Percentiles rank a stretch among this genome's conserved stretches.
Conservation (phyloP, 1,284 basidiomycete genomes). For the Lentinus polychrous region DNA sequence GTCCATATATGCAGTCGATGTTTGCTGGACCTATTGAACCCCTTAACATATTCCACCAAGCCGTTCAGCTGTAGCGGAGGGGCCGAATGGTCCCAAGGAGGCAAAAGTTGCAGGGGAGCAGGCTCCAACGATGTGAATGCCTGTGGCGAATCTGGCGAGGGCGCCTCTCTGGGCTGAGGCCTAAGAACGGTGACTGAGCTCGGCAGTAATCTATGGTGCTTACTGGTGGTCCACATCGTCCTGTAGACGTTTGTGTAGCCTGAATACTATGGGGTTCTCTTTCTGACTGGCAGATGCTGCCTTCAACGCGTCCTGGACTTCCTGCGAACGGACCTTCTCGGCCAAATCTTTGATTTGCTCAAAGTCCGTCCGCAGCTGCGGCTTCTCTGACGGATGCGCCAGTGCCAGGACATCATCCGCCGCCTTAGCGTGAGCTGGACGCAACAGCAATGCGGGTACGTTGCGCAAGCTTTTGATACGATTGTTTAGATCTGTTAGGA, state of each 20-base stretch:
- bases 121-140: constrained; percentile 41
- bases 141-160: constrained; percentile 54
- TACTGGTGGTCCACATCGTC: constrained; percentile 26
- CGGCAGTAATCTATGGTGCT: constrained; percentile 13
- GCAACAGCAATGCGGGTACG: constrained; percentile 1
- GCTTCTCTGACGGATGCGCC: not conserved
- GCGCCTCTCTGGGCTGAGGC: constrained; percentile 33
- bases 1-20: constrained; percentile 47
- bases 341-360: constrained; percentile 1
- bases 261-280: not conserved
- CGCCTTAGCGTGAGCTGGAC: not conserved
- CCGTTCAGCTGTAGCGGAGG: constrained; percentile 33
- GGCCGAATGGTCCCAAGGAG: constrained; percentile 28
- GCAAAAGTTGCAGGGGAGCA: constrained; percentile 35
- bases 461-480: constrained; percentile 2
- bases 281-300: not conserved
- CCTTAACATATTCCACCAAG: constrained; percentile 42
- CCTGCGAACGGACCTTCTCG: constrained; percentile 4
- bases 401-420: not conserved
- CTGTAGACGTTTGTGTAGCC: constrained; percentile 1
- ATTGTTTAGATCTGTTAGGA: constrained; percentile 1
- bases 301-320: constrained; percentile 2
- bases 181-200: constrained; percentile 4
- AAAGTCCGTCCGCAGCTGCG: not conserved
- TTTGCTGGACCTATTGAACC: constrained; percentile 39